Percentiles rank a stretch among this genome's conserved stretches.
phyloP scores from a whole-genome alignment of 2,329 filamentous ascomycete genomes.

The Penicillium sp. region DNA sequence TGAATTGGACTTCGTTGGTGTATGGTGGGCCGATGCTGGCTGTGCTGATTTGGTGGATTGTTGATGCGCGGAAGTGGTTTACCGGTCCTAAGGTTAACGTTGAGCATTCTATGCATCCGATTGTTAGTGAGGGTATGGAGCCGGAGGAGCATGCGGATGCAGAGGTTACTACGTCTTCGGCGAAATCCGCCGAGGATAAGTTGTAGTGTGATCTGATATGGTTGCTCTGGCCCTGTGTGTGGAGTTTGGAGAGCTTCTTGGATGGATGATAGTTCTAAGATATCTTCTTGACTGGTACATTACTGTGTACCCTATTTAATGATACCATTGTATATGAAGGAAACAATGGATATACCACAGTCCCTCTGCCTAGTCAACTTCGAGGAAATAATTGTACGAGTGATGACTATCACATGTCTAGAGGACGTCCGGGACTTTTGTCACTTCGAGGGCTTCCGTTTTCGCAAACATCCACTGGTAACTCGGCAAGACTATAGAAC shows the following conservation, averaged over 20 bases:
- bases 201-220: not conserved
- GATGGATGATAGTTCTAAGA: not conserved
- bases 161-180: conserved; percentile 8
- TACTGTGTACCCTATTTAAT: conserved; percentile 7
- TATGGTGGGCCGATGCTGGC: conserved; percentile 69
- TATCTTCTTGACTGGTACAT: not conserved
- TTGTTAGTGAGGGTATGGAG: conserved; percentile 35
- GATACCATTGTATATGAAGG: not conserved
- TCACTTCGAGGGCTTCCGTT: not conserved
- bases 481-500: not conserved
- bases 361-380: not conserved
- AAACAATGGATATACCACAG: not conserved
- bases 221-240: not conserved
- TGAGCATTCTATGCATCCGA: conserved; percentile 54
- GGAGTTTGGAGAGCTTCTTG: not conserved
- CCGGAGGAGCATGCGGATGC: conserved; percentile 15
- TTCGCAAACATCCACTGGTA: no score
- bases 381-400: not conserved
- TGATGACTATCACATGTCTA: not conserved
- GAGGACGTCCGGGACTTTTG: not conserved
- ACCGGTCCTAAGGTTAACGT: conserved; percentile 73
- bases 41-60: conserved; percentile 66
- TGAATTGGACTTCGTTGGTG: conserved; percentile 74
- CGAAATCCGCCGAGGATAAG: conserved; percentile 21
- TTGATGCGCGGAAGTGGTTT: conserved; percentile 71